A percentile compares a stretch with the other conserved stretches of the same genome.
Conservation (phyloP, 768 basidiomycete species). For the Pluteus cervinus region DNA sequence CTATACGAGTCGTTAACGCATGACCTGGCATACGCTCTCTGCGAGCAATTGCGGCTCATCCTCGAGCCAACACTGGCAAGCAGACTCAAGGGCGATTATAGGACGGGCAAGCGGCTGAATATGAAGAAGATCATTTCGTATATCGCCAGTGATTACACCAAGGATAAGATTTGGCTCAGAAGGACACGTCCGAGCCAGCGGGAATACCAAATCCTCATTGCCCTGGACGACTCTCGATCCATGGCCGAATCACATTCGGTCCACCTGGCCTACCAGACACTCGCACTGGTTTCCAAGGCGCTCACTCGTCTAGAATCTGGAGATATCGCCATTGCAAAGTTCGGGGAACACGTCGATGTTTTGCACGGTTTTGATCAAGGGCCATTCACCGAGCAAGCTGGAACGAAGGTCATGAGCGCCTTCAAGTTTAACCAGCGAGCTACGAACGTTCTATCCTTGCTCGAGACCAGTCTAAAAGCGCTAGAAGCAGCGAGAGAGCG, state of each 20-base stretch:
- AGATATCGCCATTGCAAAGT: conserved; percentile 88
- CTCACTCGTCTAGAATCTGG: conserved; percentile 90
- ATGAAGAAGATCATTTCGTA: conserved; percentile 99
- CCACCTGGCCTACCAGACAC: conserved; percentile 90
- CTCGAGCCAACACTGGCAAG: conserved; percentile 94
- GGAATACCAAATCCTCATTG: conserved; percentile 92
- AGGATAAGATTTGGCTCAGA: conserved; percentile 98
- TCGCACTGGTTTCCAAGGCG: conserved; percentile 88
- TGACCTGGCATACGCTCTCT: conserved; percentile 85
- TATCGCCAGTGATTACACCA: conserved; percentile 98
- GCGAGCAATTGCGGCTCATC: conserved; percentile 95
- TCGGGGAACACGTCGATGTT: conserved; percentile 84
- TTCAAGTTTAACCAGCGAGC: conserved; percentile 89
- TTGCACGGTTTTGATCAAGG: conserved; percentile 83
- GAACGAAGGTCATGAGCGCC: conserved; percentile 71
- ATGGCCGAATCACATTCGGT: conserved; percentile 93
- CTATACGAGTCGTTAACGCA: conserved; percentile 87
- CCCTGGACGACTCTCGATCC: conserved; percentile 93
- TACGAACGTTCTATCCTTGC: conserved; percentile 79
- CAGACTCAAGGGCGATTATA: conserved; percentile 92
- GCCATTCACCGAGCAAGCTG: conserved; percentile 75
- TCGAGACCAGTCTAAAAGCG: conserved; percentile 71
- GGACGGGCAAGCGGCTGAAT: conserved; percentile 94
- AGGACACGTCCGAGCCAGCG: conserved; percentile 90
- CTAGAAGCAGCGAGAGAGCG: conserved; percentile 75